A percentile compares a stretch with the other conserved stretches of the same genome.
phyloP scores from a whole-genome alignment of 106 monocot species.

The Dendrobium officinale region DNA sequence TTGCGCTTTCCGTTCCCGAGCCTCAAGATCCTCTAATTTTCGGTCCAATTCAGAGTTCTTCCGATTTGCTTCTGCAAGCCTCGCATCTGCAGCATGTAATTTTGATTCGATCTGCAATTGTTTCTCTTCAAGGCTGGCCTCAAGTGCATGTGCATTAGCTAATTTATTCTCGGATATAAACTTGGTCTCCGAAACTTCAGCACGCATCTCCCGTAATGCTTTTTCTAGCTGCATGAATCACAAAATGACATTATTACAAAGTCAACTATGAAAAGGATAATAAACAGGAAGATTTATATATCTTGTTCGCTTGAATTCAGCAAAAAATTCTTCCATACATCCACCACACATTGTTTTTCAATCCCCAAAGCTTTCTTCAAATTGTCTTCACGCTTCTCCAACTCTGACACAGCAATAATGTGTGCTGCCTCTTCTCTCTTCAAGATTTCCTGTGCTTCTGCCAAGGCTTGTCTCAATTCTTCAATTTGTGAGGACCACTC shows the following conservation, averaged over 20 bases:
- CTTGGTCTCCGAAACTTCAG: constrained; percentile 67
- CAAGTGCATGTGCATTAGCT: constrained; percentile 64
- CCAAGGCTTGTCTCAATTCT: constrained; percentile 39
- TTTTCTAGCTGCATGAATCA: constrained; percentile 63
- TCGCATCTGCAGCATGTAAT: constrained; percentile 71
- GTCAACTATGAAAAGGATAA: neutral
- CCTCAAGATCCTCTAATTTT: constrained; percentile 65
- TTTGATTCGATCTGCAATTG: constrained; percentile 61
- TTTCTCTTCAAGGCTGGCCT: constrained; percentile 68
- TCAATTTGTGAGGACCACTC: constrained; percentile 69
- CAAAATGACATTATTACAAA: neutral
- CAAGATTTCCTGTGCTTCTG: constrained; percentile 63
- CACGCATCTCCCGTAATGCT: constrained; percentile 68
- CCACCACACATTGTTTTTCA: constrained; percentile 82
- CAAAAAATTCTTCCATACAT: constrained; percentile 39
- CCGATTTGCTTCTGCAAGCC: constrained; percentile 82
- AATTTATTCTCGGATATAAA: constrained; percentile 72
- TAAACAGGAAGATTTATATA: neutral
- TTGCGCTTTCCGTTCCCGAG: constrained; percentile 58
- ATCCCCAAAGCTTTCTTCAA: constrained; percentile 68
- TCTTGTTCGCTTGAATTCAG: neutral
- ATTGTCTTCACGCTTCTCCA: constrained; percentile 74
- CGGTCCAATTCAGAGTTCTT: constrained; percentile 73
- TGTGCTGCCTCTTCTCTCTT: constrained; percentile 83
- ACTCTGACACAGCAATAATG: constrained; percentile 61